Conservation (phyloP, 2,329 filamentous ascomycete genomes). For the Curvularia eragrostidis region DNA sequence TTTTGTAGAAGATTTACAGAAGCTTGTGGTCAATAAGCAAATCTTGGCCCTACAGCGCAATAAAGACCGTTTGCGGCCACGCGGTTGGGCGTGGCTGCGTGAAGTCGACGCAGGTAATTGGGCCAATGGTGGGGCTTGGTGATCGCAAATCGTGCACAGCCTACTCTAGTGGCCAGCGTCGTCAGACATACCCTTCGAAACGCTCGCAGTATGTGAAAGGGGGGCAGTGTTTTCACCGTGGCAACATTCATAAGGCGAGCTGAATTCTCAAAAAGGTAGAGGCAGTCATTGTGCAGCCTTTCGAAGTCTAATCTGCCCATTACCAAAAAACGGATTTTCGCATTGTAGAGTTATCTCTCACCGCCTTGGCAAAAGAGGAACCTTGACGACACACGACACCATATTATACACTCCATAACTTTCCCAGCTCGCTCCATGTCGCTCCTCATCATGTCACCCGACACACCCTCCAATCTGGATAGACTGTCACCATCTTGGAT, state of each 20-base stretch:
- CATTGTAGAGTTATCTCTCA: conserved; percentile 8
- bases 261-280: conserved; percentile 16
- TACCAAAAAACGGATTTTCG: background rate
- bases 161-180: conserved; percentile 16
- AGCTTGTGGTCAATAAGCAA: conserved; percentile 5
- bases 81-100: conserved; percentile 26
- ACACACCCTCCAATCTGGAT: conserved; percentile 29
- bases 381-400: background rate
- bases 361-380: conserved; percentile 6
- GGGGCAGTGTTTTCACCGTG: conserved; percentile 22
- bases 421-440: conserved; percentile 26
- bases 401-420: background rate
- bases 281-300: conserved; percentile 12
- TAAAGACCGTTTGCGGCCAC: conserved; percentile 5
- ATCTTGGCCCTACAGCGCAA: conserved; percentile 16
- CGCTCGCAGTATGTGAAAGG: conserved; percentile 13
- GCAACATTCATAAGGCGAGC: conserved; percentile 9
- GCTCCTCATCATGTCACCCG: conserved; percentile 36
- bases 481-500: conserved; percentile 35
- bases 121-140: conserved; percentile 14
- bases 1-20: background rate
- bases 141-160: conserved; percentile 23
- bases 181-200: conserved; percentile 13
- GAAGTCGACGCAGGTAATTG: conserved; percentile 10
- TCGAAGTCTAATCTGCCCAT: background rate